Base-by-base conservation (phyloP, 2,329 filamentous ascomycete species). In the Calonectria pseudoturangicola region DNA sequence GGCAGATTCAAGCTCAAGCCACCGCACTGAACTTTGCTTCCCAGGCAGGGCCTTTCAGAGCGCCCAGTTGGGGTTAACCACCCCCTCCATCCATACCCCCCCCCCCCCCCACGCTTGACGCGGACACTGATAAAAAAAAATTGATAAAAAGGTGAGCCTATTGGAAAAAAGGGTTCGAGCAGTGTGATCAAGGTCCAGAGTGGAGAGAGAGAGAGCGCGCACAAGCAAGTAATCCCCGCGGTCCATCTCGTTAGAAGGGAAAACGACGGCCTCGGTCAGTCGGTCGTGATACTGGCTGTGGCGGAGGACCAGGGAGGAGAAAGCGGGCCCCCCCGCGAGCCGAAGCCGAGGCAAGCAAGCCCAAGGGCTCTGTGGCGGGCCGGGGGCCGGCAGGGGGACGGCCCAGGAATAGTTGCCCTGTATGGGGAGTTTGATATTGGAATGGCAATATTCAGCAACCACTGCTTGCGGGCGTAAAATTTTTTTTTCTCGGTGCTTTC, bases 331-430 rank as follows among this genome's bases (percentile, higher is more conserved):
- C 73, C 50, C 75, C 70, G 73, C 76, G 71, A 79, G 78, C 78
- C 78, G 78, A 79, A 79, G 78, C 78, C 78, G 78, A 79, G 78
- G 78, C 78, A 79, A 74, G 62, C 36, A 58, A 60, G 39, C n/a
- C 54, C 54, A 70, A 45, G 65, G 48, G 25, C 25, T 30, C 43
- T 15, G 64, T 70, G 66, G 76, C 77, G 77, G 77, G 65, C 76
- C 74, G 77, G 77, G 76, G 69, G 54, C 45, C 76, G 54, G 39
- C 33, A 60, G 36, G 54, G 72, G 60, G 58, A 33, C 30, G 30
- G 30, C 30, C 30, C 30, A 33, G 58, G 58, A 15, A 33, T n/a
- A 30, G 54, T 9, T 30, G 41, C 13, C 21, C 21, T 15, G 7
- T 12, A 9, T 43, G 21, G 39, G 69, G 62, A 25, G 47, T 45